phyloP scores from a whole-genome alignment of 2,329 filamentous ascomycete genomes.

The Capronia coronata region DNA sequence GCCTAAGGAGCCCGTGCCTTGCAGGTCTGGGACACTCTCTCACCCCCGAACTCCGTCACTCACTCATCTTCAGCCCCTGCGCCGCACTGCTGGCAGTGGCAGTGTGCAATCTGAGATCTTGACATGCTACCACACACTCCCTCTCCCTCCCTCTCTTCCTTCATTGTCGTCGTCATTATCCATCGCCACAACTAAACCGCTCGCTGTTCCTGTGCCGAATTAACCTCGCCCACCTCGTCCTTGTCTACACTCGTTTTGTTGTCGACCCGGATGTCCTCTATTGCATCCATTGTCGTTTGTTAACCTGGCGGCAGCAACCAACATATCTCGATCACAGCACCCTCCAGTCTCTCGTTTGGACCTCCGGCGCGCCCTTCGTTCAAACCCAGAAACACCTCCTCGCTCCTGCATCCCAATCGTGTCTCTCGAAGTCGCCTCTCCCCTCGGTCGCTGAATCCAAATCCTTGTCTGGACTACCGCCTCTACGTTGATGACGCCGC shows the following conservation, averaged over 20 bases:
- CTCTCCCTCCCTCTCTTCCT: not conserved
- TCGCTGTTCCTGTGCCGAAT: not conserved
- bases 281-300: no score
- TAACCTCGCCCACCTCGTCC: not conserved
- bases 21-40: no score
- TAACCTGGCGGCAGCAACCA: no score
- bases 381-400: not conserved
- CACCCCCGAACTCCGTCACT: not conserved
- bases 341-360: not conserved
- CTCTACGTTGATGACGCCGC: no score
- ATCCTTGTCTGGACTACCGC: not conserved
- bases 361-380: conserved; percentile 1
- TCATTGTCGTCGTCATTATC: not conserved
- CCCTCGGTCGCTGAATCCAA: not conserved
- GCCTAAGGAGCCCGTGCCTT: no score
- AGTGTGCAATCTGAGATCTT: not conserved
- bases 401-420: not conserved
- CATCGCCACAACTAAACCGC: not conserved
- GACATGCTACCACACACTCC: not conserved
- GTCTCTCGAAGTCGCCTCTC: not conserved
- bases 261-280: not conserved
- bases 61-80: not conserved
- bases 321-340: no score
- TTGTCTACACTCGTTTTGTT: not conserved
- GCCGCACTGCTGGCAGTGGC: not conserved